A percentile compares a stretch with the other conserved stretches of the same genome.
Conservation (phyloP, 2,329 filamentous ascomycete species). For the Bipolaris cookei region DNA sequence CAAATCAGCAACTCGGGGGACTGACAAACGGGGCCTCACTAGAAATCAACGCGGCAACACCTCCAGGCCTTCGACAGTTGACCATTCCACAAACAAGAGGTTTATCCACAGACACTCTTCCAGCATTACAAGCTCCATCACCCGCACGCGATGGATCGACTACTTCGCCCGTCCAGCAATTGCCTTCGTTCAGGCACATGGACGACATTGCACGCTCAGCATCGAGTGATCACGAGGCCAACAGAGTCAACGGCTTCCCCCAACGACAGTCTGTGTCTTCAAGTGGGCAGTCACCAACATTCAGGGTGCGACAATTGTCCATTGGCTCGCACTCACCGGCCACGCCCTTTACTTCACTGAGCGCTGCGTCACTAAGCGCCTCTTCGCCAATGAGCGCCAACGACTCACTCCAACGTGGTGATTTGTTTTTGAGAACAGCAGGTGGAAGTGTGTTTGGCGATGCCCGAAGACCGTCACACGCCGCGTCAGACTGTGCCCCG, state of each 20-base stretch:
- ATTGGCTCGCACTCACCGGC: slow-evolving; percentile 44
- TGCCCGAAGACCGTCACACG: slow-evolving; percentile 46
- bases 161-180: slow-evolving; percentile 40
- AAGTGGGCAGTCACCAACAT: slow-evolving; percentile 45
- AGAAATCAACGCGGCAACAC: slow-evolving; percentile 34
- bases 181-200: slow-evolving; percentile 45
- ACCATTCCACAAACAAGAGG: slow-evolving; percentile 42
- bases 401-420: slow-evolving; percentile 36
- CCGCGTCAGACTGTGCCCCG: slow-evolving; percentile 42
- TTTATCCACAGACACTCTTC: slow-evolving; percentile 41
- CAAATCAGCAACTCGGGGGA: slow-evolving; percentile 25
- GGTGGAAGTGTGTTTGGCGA: slow-evolving; percentile 39
- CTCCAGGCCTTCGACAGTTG: slow-evolving; percentile 39
- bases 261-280: slow-evolving; percentile 49
- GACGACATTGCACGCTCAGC: slow-evolving; percentile 45
- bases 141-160: slow-evolving; percentile 35
- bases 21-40: slow-evolving; percentile 29
- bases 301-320: slow-evolving; percentile 40
- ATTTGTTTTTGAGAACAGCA: slow-evolving; percentile 42
- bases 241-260: slow-evolving; percentile 33
- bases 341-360: slow-evolving; percentile 39
- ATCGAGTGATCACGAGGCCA: slow-evolving; percentile 39
- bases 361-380: slow-evolving; percentile 40
- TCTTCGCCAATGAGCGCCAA: slow-evolving; percentile 42
- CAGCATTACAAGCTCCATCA: slow-evolving; percentile 45